Evolutionary conservation across 2,329 filamentous ascomycete species (phyloP), one percentile per base, ranked within the genome.

Genomic region (Alternaria sp.): DNA sequence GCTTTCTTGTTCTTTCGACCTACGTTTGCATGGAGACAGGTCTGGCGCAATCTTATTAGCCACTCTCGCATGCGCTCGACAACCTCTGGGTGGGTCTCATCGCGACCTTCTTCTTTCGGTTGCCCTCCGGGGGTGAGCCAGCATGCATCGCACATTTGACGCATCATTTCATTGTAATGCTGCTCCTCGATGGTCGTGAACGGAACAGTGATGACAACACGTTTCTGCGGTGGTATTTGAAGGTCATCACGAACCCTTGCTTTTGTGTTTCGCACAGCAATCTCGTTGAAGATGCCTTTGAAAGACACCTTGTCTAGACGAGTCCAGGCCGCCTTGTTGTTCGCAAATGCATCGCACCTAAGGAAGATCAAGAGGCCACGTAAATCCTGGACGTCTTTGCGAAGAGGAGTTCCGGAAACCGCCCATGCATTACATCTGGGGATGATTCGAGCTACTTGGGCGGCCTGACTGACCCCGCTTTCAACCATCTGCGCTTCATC

Each of bases 401-500:
- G 90, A 38, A 98, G 85, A 0, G 95, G 95, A 0, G 95, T 99
- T 43, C 93, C 95, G 0, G 93, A 94, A 41, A 99, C 89, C 14
- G 91, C 93, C 95, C 95, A 98, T 2, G 93, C 90, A 79, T 97
- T 94, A 65, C 92, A 80, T 28, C 95, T 87, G 45, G 94, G 93
- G 62, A 99, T 90, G 27, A 90, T 82, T 41, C 89, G 87, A 36
- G 93, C 93, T 14, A 97, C 89, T 48, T 85, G 87, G 1, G 95
- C 94, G 28, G 94, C 92, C 68, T 92, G 90, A 69, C 89, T 94
- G 4, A 96, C 89, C 34, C 93, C 93, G 66, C 88, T 94, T 75
- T 98, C 94, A 43, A 98, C 89, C 91, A 97, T 97, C 73, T 99
- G 95, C 0, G 94, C 81, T 90, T 93, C 87, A 67, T 89, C 87